Conservation (phyloP, 345 rosid species). For the Trapa incisa region DNA sequence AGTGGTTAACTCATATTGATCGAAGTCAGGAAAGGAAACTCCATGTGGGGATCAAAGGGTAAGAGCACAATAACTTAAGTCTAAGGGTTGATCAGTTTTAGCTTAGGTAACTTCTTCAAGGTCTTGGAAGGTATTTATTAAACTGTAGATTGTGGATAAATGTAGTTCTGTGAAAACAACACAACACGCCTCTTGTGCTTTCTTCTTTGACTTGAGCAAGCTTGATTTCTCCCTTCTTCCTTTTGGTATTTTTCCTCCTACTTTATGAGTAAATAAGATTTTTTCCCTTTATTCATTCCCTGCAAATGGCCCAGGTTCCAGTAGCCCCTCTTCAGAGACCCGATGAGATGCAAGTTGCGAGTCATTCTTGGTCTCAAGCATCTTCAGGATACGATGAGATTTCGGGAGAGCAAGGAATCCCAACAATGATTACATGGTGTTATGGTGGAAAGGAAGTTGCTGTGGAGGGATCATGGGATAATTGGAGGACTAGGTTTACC, state of each 20-base stretch:
- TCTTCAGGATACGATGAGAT: slow-evolving; percentile 42
- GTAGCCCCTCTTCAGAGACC: slow-evolving; percentile 82
- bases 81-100: too few relatives aligned
- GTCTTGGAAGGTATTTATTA: neutral
- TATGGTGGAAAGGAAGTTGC: slow-evolving; percentile 74
- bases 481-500: slow-evolving; percentile 69
- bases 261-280: neutral
- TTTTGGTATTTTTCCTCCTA: neutral
- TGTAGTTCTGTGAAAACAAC: neutral
- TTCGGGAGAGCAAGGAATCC: slow-evolving; percentile 59
- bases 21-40: too few relatives aligned
- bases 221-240: neutral
- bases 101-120: too few relatives aligned
- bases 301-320: slow-evolving; percentile 42
- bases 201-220: neutral
- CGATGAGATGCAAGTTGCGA: slow-evolving; percentile 69
- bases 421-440: slow-evolving; percentile 90
- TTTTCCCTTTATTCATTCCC: neutral
- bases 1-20: too few relatives aligned
- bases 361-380: slow-evolving; percentile 41
- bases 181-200: neutral
- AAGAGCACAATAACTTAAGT: too few relatives aligned
- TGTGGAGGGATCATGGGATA: slow-evolving; percentile 97
- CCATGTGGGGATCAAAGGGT: too few relatives aligned
- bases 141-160: neutral